Conservation (phyloP, 495 filamentous ascomycete genomes). For the Tetracladium marchalianum region DNA sequence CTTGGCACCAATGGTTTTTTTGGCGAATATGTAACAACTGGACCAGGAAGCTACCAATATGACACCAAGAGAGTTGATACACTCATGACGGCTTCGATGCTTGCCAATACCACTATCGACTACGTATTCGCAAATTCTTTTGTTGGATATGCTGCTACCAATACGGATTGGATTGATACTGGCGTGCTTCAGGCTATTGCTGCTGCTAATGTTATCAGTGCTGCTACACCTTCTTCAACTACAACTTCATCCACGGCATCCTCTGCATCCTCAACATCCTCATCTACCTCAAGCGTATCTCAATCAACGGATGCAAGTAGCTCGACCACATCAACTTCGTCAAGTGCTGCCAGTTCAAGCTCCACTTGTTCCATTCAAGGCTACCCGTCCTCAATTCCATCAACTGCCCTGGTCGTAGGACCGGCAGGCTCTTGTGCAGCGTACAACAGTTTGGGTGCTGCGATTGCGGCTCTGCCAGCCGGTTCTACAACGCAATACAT, state of each 20-base stretch:
- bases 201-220: not conserved
- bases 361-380: not conserved
- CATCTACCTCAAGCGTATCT: not conserved
- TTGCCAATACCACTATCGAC: not conserved
- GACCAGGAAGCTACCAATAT: not conserved
- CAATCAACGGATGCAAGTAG: not conserved
- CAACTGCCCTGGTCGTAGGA: slow-evolving; percentile 1
- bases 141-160: not conserved
- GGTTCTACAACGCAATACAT: slow-evolving; percentile 4
- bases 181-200: not conserved
- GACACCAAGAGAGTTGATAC: not conserved
- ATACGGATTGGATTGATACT: not conserved
- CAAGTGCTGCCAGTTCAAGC: not conserved
- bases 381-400: not conserved
- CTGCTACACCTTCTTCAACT: not conserved
- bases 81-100: not conserved
- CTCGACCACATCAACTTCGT: not conserved
- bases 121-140: slow-evolving; percentile 6
- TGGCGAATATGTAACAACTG: slow-evolving; percentile 6
- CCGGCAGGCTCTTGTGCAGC: not conserved
- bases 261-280: not conserved
- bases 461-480: not conserved
- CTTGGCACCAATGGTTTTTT: not conserved
- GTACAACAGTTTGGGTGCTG: not conserved
- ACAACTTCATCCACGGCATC: not conserved